A percentile compares a stretch with the other conserved stretches of the same genome.
phyloP scores from a whole-genome alignment of 371 early-diverging fungal species.

The Lichtheimia hyalospora region DNA sequence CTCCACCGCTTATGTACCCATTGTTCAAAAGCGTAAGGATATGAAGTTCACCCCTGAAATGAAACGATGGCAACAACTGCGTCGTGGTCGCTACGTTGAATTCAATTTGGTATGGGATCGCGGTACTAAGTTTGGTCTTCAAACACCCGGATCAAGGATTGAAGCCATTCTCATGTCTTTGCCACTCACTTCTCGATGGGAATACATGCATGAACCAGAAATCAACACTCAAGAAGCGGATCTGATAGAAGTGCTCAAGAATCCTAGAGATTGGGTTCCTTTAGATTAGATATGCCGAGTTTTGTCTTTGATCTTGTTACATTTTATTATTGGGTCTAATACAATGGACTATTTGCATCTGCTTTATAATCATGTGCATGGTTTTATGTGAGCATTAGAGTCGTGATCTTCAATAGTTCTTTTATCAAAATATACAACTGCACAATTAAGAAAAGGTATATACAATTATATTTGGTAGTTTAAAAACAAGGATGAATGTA shows the following conservation, averaged over 20 bases:
- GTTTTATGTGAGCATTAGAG: no score
- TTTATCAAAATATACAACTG: no score
- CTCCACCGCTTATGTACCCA: constrained; percentile 74
- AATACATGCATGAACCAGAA: constrained; percentile 79
- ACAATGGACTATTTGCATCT: no score
- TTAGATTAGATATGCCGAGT: constrained; percentile 15
- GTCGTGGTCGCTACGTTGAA: constrained; percentile 89
- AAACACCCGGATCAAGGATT: constrained; percentile 85
- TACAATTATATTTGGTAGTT: no score
- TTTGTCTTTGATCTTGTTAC: not conserved
- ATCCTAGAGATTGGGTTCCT: constrained; percentile 81
- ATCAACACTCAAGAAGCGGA: constrained; percentile 70
- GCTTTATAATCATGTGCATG: no score
- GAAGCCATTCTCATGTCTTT: constrained; percentile 87
- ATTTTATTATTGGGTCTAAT: not conserved
- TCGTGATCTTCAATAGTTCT: no score
- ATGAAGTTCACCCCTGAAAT: constrained; percentile 67
- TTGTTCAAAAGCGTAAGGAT: constrained; percentile 67
- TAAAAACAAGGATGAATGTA: no score
- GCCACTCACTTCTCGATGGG: constrained; percentile 86
- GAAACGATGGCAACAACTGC: constrained; percentile 82
- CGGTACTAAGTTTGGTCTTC: constrained; percentile 88
- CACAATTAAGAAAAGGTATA: no score
- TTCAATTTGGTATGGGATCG: constrained; percentile 89
- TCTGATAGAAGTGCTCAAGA: constrained; percentile 76